Conservation (phyloP, 495 filamentous ascomycete genomes). For the Hypoxylon lienhwacheense region DNA sequence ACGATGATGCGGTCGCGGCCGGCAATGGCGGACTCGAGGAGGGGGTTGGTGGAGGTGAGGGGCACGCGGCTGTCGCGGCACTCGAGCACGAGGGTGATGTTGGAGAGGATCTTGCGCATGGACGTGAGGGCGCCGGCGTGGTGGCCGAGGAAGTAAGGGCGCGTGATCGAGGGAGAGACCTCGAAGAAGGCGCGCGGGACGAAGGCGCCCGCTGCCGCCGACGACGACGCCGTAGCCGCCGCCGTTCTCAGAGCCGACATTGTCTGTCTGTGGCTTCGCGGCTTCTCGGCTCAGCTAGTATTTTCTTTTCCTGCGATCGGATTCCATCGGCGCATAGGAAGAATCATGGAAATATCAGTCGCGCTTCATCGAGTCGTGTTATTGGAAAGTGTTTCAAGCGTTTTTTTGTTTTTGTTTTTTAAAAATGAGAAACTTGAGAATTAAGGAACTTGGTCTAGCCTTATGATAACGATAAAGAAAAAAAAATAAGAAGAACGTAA, state of each 20-base stretch:
- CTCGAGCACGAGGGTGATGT: slow-evolving; percentile 88
- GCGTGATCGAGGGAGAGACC: slow-evolving; percentile 63
- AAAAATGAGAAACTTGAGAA: too few species aligned
- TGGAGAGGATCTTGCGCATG: slow-evolving; percentile 81
- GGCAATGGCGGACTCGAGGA: slow-evolving; percentile 78
- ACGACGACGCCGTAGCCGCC: slow-evolving; percentile 1
- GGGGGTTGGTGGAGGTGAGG: slow-evolving; percentile 82
- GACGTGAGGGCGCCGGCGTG: slow-evolving; percentile 78
- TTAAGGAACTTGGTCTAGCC: too few species aligned
- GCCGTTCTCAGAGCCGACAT: slow-evolving; percentile 26
- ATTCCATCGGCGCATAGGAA: too few species aligned
- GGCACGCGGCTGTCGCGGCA: slow-evolving; percentile 93
- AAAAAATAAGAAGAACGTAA: background rate
- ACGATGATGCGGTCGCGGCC: slow-evolving; percentile 73
- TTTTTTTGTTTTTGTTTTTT: too few species aligned
- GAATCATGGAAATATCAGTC: too few species aligned
- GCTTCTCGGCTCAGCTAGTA: too few species aligned
- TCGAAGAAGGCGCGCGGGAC: slow-evolving; percentile 72
- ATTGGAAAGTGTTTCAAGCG: too few species aligned
- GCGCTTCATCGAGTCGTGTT: too few species aligned
- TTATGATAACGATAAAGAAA: background rate
- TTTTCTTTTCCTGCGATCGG: too few species aligned
- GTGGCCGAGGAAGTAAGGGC: slow-evolving; percentile 97
- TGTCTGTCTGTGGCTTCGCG: too few species aligned
- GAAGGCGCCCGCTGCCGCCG: slow-evolving; percentile 52